A percentile compares a stretch with the other conserved stretches of the same genome.
These are phyloP conservation scores for Knufia fluminis DNA, from an alignment of 2,329 filamentous ascomycete genomes.

Conservation along the genomic window DNA sequence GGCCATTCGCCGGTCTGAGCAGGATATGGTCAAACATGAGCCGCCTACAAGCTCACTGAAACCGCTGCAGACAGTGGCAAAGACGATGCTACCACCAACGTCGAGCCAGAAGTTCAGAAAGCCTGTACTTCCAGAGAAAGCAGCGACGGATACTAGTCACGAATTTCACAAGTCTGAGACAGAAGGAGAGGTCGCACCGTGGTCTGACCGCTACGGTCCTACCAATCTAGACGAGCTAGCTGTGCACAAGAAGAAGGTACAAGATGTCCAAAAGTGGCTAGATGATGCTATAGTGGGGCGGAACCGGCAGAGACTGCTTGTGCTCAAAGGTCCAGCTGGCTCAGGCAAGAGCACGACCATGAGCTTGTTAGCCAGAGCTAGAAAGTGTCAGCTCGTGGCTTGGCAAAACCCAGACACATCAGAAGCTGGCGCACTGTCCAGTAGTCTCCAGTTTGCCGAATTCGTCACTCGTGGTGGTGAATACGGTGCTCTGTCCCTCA, in stretches of 20 bases:
- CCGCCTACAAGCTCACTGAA: constrained; percentile 2
- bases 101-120: constrained; percentile 21
- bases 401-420: constrained; percentile 76
- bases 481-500: constrained; percentile 61
- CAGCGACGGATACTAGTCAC: constrained; percentile 6
- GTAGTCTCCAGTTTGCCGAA: constrained; percentile 65
- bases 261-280: constrained; percentile 77
- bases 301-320: constrained; percentile 52
- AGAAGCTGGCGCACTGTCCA: constrained; percentile 56
- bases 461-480: constrained; percentile 75
- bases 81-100: constrained; percentile 13
- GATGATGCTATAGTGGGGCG: constrained; percentile 59
- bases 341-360: constrained; percentile 89
- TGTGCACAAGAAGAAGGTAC: constrained; percentile 89
- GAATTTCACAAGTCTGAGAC: not conserved
- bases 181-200: constrained; percentile 59
- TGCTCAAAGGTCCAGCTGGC: constrained; percentile 84
- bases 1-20: constrained; percentile 14
- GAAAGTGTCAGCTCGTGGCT: constrained; percentile 70
- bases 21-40: not conserved
- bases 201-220: constrained; percentile 80
- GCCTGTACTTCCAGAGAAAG: constrained; percentile 6
- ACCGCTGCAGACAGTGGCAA: constrained; percentile 4
- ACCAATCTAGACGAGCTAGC: constrained; percentile 69
- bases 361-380: constrained; percentile 63